Conservation (phyloP, 192 early-diverging fungal genomes). For the Gigaspora rosea region DNA sequence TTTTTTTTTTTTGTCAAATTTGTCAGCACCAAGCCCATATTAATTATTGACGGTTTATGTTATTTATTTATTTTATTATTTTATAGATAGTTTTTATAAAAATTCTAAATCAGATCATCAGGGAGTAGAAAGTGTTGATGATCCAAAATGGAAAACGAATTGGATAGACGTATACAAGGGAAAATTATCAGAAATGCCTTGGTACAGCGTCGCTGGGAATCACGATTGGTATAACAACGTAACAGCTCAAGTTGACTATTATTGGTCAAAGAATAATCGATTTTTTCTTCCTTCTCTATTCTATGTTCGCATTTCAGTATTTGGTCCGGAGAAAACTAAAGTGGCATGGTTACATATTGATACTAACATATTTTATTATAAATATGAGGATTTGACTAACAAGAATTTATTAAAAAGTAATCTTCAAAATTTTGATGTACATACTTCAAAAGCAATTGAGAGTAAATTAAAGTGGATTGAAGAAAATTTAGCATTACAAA, state of each 20-base stretch:
- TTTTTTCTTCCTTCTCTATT: constrained; percentile 27
- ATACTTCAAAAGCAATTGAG: neutral
- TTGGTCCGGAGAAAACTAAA: neutral
- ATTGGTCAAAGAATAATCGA: constrained; percentile 1
- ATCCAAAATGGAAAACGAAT: constrained; percentile 27
- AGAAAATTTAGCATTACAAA: constrained; percentile 7
- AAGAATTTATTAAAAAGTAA: neutral
- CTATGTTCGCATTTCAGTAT: neutral
- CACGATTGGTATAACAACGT: constrained; percentile 32
- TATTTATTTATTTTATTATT: neutral
- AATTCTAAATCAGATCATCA: constrained; percentile 10
- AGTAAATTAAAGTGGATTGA: constrained; percentile 30
- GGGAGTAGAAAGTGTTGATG: constrained; percentile 20
- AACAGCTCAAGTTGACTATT: constrained; percentile 26
- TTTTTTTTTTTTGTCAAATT: neutral
- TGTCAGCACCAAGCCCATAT: neutral
- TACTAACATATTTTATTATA: constrained; percentile 24
- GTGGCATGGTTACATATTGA: constrained; percentile 26
- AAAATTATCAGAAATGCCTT: constrained; percentile 19
- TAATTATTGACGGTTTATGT: neutral
- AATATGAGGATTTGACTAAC: neutral
- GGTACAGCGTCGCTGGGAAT: constrained; percentile 32
- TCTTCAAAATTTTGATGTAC: neutral
- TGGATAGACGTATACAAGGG: constrained; percentile 29
- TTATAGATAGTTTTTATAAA: constrained; percentile 31